Percentiles rank a stretch among this genome's conserved stretches.
Conservation (phyloP, 106 monocot species). For the Dactylorhiza incarnata region DNA sequence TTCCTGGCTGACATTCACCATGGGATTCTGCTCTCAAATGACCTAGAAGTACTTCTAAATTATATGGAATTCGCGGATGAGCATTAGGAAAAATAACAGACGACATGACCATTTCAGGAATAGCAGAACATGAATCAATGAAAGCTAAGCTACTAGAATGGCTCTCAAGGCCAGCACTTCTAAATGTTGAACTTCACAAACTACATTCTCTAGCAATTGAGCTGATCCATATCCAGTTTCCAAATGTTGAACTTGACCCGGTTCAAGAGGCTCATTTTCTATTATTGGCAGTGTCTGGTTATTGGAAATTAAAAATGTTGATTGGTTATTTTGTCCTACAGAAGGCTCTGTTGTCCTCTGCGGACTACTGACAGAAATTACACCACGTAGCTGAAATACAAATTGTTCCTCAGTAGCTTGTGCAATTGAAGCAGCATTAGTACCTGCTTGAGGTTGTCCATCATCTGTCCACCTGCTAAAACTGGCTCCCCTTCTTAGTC, state of each 20-base stretch:
- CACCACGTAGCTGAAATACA: constrained; percentile 37
- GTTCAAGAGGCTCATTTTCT: constrained; percentile 18
- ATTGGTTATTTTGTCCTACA: constrained; percentile 14
- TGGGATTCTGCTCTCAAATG: constrained; percentile 7
- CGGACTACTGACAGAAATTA: constrained; percentile 19
- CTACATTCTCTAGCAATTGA: constrained; percentile 3
- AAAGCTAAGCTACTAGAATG: constrained; percentile 4
- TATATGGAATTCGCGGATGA: constrained; percentile 30
- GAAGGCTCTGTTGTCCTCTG: constrained; percentile 14
- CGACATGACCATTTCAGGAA: constrained; percentile 15
- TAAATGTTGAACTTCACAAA: constrained; percentile 10
- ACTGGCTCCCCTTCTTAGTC: constrained; percentile 53
- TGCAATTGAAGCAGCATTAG: constrained; percentile 50
- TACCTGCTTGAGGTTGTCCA: constrained; percentile 55
- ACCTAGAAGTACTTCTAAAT: constrained; percentile 18
- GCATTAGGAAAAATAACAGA: constrained; percentile 9
- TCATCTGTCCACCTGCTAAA: constrained; percentile 69
- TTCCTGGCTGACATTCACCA: constrained; percentile 12
- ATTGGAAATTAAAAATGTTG: constrained; percentile 14
- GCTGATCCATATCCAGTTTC: constrained; percentile 12
- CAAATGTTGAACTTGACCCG: constrained; percentile 17
- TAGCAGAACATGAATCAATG: constrained; percentile 10
- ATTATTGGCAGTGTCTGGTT: constrained; percentile 4
- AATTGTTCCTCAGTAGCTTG: constrained; percentile 69
- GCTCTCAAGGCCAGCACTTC: constrained; percentile 12